A percentile compares a stretch with the other conserved stretches of the same genome.
phyloP scores from a whole-genome alignment of 129 eudicot genomes.

The Saussurea involucrata region DNA sequence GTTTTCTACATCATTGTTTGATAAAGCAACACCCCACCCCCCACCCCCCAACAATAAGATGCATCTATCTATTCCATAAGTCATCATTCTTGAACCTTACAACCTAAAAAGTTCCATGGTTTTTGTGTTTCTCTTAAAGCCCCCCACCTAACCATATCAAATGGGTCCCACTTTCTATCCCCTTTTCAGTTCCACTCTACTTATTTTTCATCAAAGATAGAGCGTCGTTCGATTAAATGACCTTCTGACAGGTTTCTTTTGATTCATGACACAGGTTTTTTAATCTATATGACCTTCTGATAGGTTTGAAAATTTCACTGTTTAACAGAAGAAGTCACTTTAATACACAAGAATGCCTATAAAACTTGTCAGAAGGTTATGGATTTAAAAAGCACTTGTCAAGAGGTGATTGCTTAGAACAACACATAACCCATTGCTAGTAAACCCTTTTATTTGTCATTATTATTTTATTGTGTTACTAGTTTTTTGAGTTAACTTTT shows the following conservation, averaged over 20 bases:
- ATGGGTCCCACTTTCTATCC: slow-evolving; percentile 41
- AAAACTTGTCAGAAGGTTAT: neutral
- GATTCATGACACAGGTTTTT: neutral
- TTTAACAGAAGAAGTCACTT: neutral
- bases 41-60: slow-evolving; percentile 21
- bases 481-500: neutral
- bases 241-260: neutral
- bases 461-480: slow-evolving; percentile 1
- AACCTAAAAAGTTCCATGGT: slow-evolving; percentile 33
- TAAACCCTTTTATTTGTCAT: neutral
- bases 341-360: neutral
- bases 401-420: neutral
- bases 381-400: too few relatives aligned
- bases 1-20: slow-evolving; percentile 18
- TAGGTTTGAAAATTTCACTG: neutral
- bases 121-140: slow-evolving; percentile 33
- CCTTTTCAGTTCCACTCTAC: neutral
- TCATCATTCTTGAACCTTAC: slow-evolving; percentile 23
- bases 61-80: slow-evolving; percentile 5
- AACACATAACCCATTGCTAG: slow-evolving; percentile 6
- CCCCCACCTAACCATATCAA: slow-evolving; percentile 50
- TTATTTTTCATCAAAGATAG: slow-evolving; percentile 29
- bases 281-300: neutral
- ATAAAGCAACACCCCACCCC: slow-evolving; percentile 5
- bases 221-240: neutral